Conservation (phyloP, 2,329 filamentous ascomycete genomes). For the Fusarium miscanthi region DNA sequence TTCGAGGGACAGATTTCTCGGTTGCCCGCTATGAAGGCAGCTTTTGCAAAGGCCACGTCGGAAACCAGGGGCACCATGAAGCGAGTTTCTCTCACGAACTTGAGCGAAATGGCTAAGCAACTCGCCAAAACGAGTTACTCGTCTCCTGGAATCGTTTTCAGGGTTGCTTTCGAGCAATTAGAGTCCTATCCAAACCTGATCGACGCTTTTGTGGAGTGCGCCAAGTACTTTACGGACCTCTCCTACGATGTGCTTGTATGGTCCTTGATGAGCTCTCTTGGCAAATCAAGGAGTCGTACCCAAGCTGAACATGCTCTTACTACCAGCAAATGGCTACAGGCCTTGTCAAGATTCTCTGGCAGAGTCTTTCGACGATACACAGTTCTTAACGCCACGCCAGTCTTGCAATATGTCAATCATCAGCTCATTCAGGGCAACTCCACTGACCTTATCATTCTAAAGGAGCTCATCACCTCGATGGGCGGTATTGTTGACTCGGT, state of each 20-base stretch:
- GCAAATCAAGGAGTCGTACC: slow-evolving; percentile 71
- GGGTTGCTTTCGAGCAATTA: slow-evolving; percentile 87
- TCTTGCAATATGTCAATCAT: slow-evolving; percentile 89
- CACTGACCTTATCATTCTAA: slow-evolving; percentile 89
- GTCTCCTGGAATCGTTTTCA: slow-evolving; percentile 91
- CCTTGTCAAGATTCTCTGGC: slow-evolving; percentile 89
- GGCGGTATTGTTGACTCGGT: slow-evolving; percentile 88
- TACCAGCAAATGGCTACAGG: slow-evolving; percentile 91
- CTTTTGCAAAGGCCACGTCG: slow-evolving; percentile 79
- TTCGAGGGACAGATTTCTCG: slow-evolving; percentile 82
- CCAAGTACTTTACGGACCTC: slow-evolving; percentile 90
- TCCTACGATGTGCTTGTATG: slow-evolving; percentile 95
- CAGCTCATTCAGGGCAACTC: slow-evolving; percentile 86
- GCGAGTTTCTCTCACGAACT: slow-evolving; percentile 87
- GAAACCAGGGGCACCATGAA: slow-evolving; percentile 91
- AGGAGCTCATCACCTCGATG: slow-evolving; percentile 92
- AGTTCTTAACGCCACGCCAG: slow-evolving; percentile 83
- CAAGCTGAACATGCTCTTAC: slow-evolving; percentile 73
- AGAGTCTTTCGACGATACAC: slow-evolving; percentile 89
- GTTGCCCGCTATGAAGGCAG: slow-evolving; percentile 78
- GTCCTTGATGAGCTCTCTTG: slow-evolving; percentile 83
- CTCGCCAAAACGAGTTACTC: slow-evolving; percentile 93
- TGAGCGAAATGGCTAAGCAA: slow-evolving; percentile 84
- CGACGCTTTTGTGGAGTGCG: slow-evolving; percentile 93
- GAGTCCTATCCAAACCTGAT: slow-evolving; percentile 96